A percentile compares a stretch with the other conserved stretches of the same genome.
phyloP scores from a whole-genome alignment of 1,284 basidiomycete species.

The Trichosporon sp. region DNA sequence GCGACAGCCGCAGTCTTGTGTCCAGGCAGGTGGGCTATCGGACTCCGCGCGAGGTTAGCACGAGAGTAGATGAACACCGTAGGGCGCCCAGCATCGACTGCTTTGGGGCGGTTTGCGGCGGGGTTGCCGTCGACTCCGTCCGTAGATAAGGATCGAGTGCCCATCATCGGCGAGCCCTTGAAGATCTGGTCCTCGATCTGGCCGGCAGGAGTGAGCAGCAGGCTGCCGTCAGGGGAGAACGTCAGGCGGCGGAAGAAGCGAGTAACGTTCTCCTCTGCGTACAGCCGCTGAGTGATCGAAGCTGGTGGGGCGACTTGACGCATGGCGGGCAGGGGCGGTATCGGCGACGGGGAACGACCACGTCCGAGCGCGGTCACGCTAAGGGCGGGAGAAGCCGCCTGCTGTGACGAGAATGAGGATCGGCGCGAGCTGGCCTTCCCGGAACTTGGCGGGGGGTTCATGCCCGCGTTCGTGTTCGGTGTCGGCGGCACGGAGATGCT shows the following conservation, averaged over 20 bases:
- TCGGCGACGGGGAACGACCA: constrained; percentile 81
- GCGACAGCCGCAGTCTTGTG: constrained; percentile 93
- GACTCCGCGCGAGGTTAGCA: constrained; percentile 83
- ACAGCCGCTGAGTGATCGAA: constrained; percentile 60
- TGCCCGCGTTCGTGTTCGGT: constrained; percentile 33
- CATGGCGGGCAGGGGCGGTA: constrained; percentile 83
- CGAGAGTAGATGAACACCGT: constrained; percentile 94
- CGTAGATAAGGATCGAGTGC: constrained; percentile 41
- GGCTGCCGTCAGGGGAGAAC: constrained; percentile 90
- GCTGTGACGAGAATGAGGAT: constrained; percentile 71
- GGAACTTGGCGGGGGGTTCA: constrained; percentile 45
- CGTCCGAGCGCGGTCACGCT: constrained; percentile 32
- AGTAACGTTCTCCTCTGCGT: constrained; percentile 91
- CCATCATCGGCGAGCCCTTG: constrained; percentile 49
- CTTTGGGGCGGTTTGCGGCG: constrained; percentile 15
- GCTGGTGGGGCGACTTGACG: constrained; percentile 50
- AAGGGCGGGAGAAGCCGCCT: constrained; percentile 45
- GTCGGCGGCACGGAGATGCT: constrained; percentile 43
- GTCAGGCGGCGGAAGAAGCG: constrained; percentile 92
- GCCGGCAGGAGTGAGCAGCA: constrained; percentile 91
- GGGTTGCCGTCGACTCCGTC: constrained; percentile 44
- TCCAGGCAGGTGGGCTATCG: constrained; percentile 90
- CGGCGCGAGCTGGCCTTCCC: constrained; percentile 61
- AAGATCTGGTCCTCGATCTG: constrained; percentile 87
- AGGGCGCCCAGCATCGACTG: constrained; percentile 54